These are phyloP conservation scores for Myxozyma sirexii DNA, from an alignment of 805 yeast species.

Conservation along the genomic window DNA sequence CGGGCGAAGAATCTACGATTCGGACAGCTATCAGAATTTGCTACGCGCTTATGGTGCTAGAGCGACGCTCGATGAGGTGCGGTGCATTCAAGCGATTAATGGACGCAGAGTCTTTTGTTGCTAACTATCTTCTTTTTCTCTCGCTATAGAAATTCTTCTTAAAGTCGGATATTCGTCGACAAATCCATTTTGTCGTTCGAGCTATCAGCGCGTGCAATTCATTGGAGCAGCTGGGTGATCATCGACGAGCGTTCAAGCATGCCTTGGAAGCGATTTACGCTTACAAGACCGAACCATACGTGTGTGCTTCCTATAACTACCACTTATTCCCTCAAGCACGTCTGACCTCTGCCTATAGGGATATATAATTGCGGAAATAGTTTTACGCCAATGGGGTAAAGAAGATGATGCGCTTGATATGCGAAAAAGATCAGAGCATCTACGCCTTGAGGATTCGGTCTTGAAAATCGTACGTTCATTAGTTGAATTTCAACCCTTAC, in stretches of 20 bases:
- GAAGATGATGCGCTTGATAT: not conserved
- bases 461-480: conserved; percentile 1
- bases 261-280: conserved; percentile 1
- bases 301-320: not conserved
- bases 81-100: not conserved
- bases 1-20: not conserved
- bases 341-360: not conserved
- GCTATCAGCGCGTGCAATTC: conserved; percentile 8
- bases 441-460: not conserved
- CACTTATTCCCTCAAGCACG: not conserved
- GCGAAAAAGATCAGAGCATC: not conserved
- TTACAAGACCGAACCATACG: conserved; percentile 3
- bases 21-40: not conserved
- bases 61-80: conserved; percentile 4
- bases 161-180: conserved; percentile 4
- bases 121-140: not conserved
- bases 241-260: not conserved
- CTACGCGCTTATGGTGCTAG: not conserved
- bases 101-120: too few relatives aligned
- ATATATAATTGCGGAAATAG: conserved; percentile 1
- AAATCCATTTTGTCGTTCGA: conserved; percentile 4
- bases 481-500: not conserved
- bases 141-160: not conserved
- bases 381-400: conserved; percentile 5
- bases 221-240: conserved; percentile 6